Evolutionary conservation across 305 asterid species (phyloP).

Genomic region (Petunia hybrid): DNA sequence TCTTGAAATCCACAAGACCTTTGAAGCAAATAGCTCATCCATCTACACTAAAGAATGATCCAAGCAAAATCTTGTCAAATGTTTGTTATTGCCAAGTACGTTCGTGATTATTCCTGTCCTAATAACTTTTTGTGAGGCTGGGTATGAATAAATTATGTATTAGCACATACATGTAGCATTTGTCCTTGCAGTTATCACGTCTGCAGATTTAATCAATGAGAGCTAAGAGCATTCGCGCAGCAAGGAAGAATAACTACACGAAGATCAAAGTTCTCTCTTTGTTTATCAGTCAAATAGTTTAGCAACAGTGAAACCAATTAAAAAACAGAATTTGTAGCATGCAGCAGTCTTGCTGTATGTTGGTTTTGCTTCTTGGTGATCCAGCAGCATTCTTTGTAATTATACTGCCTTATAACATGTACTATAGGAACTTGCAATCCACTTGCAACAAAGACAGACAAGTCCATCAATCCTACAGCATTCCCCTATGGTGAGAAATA

Average conservation of each 20-base stretch:
- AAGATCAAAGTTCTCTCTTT: slow-evolving; percentile 16
- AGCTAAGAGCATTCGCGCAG: background rate
- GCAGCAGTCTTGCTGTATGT: slow-evolving; percentile 13
- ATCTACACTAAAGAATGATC: background rate
- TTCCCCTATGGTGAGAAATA: slow-evolving; percentile 11
- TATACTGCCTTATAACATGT: slow-evolving; percentile 23
- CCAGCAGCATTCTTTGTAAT: slow-evolving; percentile 15
- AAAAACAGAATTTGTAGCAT: background rate
- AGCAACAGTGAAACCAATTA: background rate
- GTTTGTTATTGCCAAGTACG: background rate
- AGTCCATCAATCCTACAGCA: slow-evolving; percentile 26
- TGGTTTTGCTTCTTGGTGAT: slow-evolving; percentile 1
- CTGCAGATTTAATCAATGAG: slow-evolving; percentile 12
- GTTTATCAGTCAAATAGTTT: slow-evolving; percentile 16
- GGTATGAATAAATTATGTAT: background rate
- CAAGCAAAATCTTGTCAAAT: background rate
- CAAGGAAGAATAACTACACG: background rate
- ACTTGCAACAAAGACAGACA: slow-evolving; percentile 27
- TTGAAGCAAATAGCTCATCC: slow-evolving; percentile 8
- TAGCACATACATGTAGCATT: background rate
- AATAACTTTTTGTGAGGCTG: background rate
- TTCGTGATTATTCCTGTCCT: slow-evolving; percentile 16
- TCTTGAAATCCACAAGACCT: slow-evolving; percentile 13
- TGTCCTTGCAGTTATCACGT: slow-evolving; percentile 21
- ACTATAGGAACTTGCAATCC: slow-evolving; percentile 24